Evolutionary conservation across 768 basidiomycete genomes (phyloP), one percentile per base, ranked within the genome.

Genomic region (Rhodotorula babjevae): DNA sequence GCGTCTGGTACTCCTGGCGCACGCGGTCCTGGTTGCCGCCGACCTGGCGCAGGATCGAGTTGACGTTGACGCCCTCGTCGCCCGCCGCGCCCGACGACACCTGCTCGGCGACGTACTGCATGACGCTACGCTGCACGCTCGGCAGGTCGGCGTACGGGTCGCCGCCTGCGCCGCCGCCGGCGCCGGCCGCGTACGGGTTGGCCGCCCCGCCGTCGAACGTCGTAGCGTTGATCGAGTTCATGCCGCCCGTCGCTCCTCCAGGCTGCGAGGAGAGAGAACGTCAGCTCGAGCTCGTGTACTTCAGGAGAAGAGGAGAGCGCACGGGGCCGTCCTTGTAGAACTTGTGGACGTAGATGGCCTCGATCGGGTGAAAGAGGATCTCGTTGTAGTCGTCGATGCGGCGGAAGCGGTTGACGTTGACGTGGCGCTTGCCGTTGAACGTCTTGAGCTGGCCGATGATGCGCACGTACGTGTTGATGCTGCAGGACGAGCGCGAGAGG

Each of bases 391-490:
- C 90, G 42, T 83, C 85, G 57, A 89, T 82, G 14, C 84, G 83
- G 36, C 90, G 87, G 74, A 97, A 87, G 72, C 88, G 85, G 36
- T 85, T 87, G 14, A 90, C 88, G 67, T 90, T 90, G 78, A 99
- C 85, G 80, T 92, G 91, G 80, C 87, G 84, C 81, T 90, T 93
- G 79, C 85, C 87, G 50, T 87, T 86, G 80, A 95, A 96, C 21
- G 84, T 85, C 81, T 95, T 95, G 72, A 98, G 82, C 21, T 84
- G 83, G 19, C 95, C 95, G 44, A 90, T 86, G 58, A 94, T 87
- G 25, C 90, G 88, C 50, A 93, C 88, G 79, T 89, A 92, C 55
- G 83, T 84, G n/a, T 87, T 85, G 80, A 89, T 88, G 63, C 92
- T 94, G 78, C n/a, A n/a, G n/a, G n/a, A n/a, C n/a, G n/a, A n/a